Evolutionary conservation across 441 rosid genomes (phyloP), one percentile per base, ranked within the genome.

Genomic region (Pelargonium myrrhifolium): DNA sequence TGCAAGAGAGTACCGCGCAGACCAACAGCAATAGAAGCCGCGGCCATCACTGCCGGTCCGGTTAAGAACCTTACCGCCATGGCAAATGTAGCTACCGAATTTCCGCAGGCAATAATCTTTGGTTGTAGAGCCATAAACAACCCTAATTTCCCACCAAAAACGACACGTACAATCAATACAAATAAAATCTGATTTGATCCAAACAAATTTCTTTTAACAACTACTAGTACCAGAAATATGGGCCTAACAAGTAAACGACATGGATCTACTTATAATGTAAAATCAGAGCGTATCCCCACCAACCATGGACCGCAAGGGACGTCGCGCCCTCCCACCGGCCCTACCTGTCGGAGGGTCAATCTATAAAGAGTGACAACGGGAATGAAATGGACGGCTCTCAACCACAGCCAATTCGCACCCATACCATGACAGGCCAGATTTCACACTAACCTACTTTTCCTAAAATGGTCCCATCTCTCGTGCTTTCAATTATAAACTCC

Each of bases 111-210:
- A 14, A 86, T 86, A 15, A 86, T 80, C 79, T 83, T 86, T 5
- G 91, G 91, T 74, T 86, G 91, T 31, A 86, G 73, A 15, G 91
- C 91, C 91, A 86, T 86, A 72, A 86, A 86, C 69, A 86, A 78
- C 91, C 90, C 84, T 24, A 31, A 55, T 47, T 45, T 40, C 31
- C 40, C 9, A 61, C 37, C 39, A 62, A 18, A 0, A 58, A 22
- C 8, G 1, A n/a, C n/a, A n/a, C n/a, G n/a, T n/a, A n/a, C n/a
- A n/a, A n/a, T 5, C 17, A 20, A 5, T 69, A 59, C 6, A n/a
- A 60, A 42, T 4, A 0, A 39, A 39, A 62, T 9, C 4, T 2
- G 55, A 42, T 1, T 7, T 42, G 47, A 42, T 42, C 1, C 10
- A 12, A 35, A 8, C 3, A 53, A 3, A 65, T 14, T 20, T 18